Conservation (phyloP, 202 grass and related monocot species). For the Panicum virgatum region DNA sequence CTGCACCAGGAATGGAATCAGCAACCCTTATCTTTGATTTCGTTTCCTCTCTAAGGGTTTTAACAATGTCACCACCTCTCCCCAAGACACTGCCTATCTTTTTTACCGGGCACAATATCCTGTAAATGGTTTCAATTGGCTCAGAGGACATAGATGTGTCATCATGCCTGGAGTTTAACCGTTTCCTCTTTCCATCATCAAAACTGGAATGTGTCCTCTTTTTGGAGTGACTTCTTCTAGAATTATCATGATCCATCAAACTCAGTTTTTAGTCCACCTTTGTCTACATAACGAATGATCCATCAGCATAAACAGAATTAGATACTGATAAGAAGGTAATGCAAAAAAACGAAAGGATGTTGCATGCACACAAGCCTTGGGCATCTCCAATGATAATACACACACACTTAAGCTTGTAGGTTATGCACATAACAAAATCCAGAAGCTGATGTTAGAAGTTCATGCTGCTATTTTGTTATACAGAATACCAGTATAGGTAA, state of each 20-base stretch:
- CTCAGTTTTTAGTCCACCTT: conserved; percentile 11
- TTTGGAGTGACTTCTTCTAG: conserved; percentile 48
- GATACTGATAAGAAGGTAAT: not conserved
- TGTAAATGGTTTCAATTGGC: conserved; percentile 84
- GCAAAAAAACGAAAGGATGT: conserved; percentile 23
- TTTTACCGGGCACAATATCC: conserved; percentile 89
- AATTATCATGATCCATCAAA: conserved; percentile 57
- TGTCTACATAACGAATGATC: conserved; percentile 32
- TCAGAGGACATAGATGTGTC: conserved; percentile 49
- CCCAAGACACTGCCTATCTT: conserved; percentile 96
- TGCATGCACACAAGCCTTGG: not conserved
- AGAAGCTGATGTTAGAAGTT: conserved; percentile 19
- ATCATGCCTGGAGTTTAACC: conserved; percentile 57
- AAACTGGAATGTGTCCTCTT: conserved; percentile 40
- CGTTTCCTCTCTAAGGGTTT: conserved; percentile 79
- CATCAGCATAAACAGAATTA: conserved; percentile 26
- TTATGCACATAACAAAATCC: conserved; percentile 12
- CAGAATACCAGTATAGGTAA: conserved; percentile 9
- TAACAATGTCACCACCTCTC: conserved; percentile 86
- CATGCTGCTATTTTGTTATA: conserved; percentile 8
- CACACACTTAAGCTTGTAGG: conserved; percentile 9
- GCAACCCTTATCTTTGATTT: conserved; percentile 96
- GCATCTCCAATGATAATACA: not conserved
- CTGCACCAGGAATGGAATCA: conserved; percentile 92
- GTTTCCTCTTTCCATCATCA: conserved; percentile 79